These are phyloP conservation scores for Colletotrichum sp. DNA, from an alignment of 2,329 filamentous ascomycete genomes.

Conservation along the genomic window DNA sequence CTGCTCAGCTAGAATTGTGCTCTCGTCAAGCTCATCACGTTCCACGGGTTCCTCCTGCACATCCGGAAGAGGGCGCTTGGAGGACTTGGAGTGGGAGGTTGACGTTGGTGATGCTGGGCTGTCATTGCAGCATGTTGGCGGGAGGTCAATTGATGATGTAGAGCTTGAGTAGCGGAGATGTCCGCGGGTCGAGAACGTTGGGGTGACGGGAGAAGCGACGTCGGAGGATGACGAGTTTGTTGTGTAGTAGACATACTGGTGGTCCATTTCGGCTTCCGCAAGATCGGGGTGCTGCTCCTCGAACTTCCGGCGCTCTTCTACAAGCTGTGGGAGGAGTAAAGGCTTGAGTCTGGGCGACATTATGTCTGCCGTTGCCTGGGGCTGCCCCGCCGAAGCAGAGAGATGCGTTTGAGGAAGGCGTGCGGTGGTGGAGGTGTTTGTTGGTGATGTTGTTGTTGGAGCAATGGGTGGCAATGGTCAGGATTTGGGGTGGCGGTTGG, in stretches of 20 bases:
- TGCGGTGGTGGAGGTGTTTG: neutral
- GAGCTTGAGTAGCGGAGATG: conserved; percentile 76
- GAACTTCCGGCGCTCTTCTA: conserved; percentile 53
- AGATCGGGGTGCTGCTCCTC: conserved; percentile 33
- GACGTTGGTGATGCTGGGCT: conserved; percentile 58
- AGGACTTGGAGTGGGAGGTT: conserved; percentile 48
- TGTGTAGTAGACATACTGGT: conserved; percentile 47
- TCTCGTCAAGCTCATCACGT: conserved; percentile 59
- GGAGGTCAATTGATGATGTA: conserved; percentile 75
- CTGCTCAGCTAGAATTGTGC: conserved; percentile 48
- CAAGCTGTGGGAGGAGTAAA: conserved; percentile 58
- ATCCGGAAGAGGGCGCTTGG: conserved; percentile 76
- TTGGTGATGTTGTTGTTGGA: neutral
- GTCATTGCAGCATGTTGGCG: conserved; percentile 51
- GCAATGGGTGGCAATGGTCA: neutral
- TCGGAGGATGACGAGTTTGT: conserved; percentile 68
- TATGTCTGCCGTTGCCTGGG: conserved; percentile 5
- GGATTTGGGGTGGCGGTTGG: neutral
- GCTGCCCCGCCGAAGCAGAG: neutral
- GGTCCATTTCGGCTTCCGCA: conserved; percentile 37
- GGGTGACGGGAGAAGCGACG: conserved; percentile 72
- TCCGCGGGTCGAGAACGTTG: conserved; percentile 70
- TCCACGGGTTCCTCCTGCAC: conserved; percentile 85
- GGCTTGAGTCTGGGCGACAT: conserved; percentile 59
- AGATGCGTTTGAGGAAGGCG: neutral